Conservation (phyloP, 805 yeast species). For the Candida loeiensis region DNA sequence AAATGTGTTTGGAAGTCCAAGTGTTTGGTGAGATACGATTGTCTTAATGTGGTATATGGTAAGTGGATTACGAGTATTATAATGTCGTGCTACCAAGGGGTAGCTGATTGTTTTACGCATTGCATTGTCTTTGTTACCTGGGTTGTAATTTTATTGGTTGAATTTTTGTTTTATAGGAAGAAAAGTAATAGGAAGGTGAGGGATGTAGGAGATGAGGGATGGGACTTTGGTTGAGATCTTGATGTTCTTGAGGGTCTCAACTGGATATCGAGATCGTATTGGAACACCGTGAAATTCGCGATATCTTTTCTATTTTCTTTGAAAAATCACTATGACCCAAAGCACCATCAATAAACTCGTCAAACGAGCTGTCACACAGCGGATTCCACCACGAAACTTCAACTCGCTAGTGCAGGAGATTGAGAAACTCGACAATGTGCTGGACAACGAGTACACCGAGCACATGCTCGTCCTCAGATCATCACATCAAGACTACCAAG, state of each 20-base stretch:
- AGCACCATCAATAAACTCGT: conserved; percentile 16
- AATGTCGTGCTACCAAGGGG: too few species aligned
- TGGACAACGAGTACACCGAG: conserved; percentile 24
- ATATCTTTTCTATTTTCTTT: neutral
- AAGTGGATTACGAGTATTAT: too few species aligned
- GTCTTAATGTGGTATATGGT: neutral
- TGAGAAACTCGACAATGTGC: conserved; percentile 17
- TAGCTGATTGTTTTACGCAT: conserved; percentile 1
- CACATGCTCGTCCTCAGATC: conserved; percentile 20
- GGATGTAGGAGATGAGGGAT: neutral
- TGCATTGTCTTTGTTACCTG: conserved; percentile 1
- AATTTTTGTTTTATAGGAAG: conserved; percentile 2
- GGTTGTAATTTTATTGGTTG: conserved; percentile 4
- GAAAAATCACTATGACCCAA: conserved; percentile 1
- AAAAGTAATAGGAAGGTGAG: neutral
- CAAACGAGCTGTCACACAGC: conserved; percentile 17
- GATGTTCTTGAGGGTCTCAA: too few species aligned
- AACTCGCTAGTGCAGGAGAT: conserved; percentile 27
- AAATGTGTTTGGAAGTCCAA: conserved; percentile 1
- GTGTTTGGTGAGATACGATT: conserved; percentile 1
- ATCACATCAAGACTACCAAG: conserved; percentile 11
- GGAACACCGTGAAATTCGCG: neutral
- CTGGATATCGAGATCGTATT: too few species aligned
- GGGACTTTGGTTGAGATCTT: neutral
- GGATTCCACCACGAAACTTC: conserved; percentile 23